phyloP scores from a whole-genome alignment of 768 basidiomycete species.

The Termitomyces sp. region DNA sequence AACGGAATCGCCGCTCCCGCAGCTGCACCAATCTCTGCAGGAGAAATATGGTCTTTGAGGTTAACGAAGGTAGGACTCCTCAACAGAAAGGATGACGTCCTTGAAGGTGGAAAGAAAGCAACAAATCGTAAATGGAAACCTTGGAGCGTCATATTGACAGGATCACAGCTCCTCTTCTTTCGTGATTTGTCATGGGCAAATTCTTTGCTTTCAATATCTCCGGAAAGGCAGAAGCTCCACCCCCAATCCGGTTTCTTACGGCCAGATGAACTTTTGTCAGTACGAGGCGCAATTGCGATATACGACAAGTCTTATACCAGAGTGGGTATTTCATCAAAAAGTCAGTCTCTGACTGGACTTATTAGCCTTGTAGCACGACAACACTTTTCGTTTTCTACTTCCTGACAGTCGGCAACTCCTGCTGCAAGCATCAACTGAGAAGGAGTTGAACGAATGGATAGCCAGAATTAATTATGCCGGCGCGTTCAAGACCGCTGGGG shows the following conservation, averaged over 20 bases:
- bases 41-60: constrained; percentile 48
- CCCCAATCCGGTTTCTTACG: constrained; percentile 46
- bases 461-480: constrained; percentile 91
- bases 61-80: constrained; percentile 81
- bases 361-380: constrained; percentile 42
- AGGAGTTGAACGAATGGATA: constrained; percentile 88
- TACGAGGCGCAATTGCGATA: constrained; percentile 77
- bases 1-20: constrained; percentile 12
- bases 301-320: constrained; percentile 74
- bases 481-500: constrained; percentile 80
- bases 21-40: constrained; percentile 19
- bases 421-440: constrained; percentile 64
- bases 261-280: constrained; percentile 82
- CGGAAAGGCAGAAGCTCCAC: constrained; percentile 29
- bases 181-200: constrained; percentile 62
- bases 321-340: constrained; percentile 37
- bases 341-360: constrained; percentile 2
- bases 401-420: constrained; percentile 79
- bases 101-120: constrained; percentile 74
- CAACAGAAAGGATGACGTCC: constrained; percentile 74
- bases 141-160: constrained; percentile 83
- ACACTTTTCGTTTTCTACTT: constrained; percentile 77
- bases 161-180: constrained; percentile 89
- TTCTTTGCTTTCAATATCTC: constrained; percentile 35
- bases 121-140: constrained; percentile 83